Conservation (phyloP, 1,139 yeast species). For the Kodamaea alishanica region DNA sequence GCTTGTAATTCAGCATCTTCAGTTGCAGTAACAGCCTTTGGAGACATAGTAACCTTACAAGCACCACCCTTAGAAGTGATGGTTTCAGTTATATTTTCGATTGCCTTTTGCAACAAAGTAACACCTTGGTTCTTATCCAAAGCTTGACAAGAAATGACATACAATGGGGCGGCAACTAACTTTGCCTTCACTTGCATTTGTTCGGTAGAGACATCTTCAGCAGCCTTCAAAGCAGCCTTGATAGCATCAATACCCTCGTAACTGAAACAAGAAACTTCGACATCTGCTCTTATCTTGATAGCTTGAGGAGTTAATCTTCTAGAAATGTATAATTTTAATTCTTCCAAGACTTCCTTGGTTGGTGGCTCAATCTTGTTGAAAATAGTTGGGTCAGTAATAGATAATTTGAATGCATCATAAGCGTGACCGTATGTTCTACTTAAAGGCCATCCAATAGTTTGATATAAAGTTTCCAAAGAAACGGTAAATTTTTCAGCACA, state of each 20-base stretch:
- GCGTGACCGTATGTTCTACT: slow-evolving; percentile 96
- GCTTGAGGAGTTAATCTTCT: slow-evolving; percentile 98
- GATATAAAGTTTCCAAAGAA: slow-evolving; percentile 80
- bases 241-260: slow-evolving; percentile 98
- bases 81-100: slow-evolving; percentile 64
- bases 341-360: slow-evolving; percentile 68
- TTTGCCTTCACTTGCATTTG: slow-evolving; percentile 85
- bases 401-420: slow-evolving; percentile 93
- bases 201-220: slow-evolving; percentile 81
- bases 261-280: slow-evolving; percentile 94
- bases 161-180: slow-evolving; percentile 95
- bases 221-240: slow-evolving; percentile 80
- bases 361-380: slow-evolving; percentile 81
- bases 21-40: slow-evolving; percentile 96
- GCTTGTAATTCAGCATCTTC: slow-evolving; percentile 98
- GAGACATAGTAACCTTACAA: slow-evolving; percentile 93
- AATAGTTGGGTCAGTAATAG: slow-evolving; percentile 87
- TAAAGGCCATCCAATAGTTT: slow-evolving; percentile 94
- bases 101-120: slow-evolving; percentile 72
- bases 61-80: slow-evolving; percentile 79
- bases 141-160: slow-evolving; percentile 89
- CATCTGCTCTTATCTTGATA: slow-evolving; percentile 94
- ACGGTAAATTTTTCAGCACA: slow-evolving; percentile 96
- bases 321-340: slow-evolving; percentile 78
- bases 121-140: slow-evolving; percentile 89